Conservation (phyloP, 1,284 basidiomycete genomes). For the Paramarasmius palmivorus region DNA sequence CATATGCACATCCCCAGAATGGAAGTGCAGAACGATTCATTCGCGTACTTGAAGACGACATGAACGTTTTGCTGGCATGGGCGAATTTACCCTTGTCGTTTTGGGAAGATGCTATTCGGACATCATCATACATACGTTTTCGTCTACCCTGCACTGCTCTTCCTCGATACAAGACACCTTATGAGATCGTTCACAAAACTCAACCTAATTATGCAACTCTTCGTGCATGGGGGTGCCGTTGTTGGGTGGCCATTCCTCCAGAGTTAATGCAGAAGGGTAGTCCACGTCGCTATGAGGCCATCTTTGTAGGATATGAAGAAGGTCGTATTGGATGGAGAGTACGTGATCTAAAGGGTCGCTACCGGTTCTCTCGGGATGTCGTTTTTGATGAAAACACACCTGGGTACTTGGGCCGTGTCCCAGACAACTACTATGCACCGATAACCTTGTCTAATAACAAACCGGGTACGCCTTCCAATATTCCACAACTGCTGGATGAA, state of each 20-base stretch:
- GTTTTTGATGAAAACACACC: conserved; percentile 7
- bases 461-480: too few species aligned
- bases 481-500: too few species aligned
- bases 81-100: conserved; percentile 20
- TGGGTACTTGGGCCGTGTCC: background rate
- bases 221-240: conserved; percentile 23
- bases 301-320: conserved; percentile 26
- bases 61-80: conserved; percentile 22
- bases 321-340: conserved; percentile 18
- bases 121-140: background rate
- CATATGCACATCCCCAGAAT: conserved; percentile 32
- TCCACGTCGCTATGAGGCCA: conserved; percentile 16
- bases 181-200: background rate
- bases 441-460: too few species aligned
- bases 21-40: conserved; percentile 33
- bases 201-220: background rate
- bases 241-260: conserved; percentile 20
- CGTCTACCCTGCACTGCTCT: background rate
- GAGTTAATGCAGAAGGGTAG: conserved; percentile 23
- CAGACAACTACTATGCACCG: background rate
- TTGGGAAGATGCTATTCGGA: background rate
- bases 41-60: conserved; percentile 27
- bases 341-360: conserved; percentile 11
- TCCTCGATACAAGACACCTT: background rate
- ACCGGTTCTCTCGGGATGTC: conserved; percentile 13